Percentiles rank a stretch among this genome's conserved stretches.
Conservation (phyloP, 192 early-diverging fungal species). For the Gonapodya sp. region DNA sequence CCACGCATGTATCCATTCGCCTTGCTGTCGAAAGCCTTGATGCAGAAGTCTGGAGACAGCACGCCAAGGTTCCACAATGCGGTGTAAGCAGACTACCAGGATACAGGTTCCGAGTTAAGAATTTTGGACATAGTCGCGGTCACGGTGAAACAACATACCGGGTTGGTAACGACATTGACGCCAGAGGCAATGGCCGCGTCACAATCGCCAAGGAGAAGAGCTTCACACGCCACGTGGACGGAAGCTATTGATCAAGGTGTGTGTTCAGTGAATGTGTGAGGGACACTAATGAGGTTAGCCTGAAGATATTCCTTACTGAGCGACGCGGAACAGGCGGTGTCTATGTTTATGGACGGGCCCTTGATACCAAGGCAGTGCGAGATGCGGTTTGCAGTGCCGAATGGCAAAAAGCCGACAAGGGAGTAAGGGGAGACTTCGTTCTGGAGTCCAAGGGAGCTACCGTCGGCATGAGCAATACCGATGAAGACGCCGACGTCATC, state of each 20-base stretch:
- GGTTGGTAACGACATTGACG: not conserved
- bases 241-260: not conserved
- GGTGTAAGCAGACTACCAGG: conserved; percentile 4
- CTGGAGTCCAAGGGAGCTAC: not conserved
- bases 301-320: not conserved
- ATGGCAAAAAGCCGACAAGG: not conserved
- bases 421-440: conserved; percentile 6
- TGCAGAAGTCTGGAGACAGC: not conserved
- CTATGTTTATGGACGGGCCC: not conserved
- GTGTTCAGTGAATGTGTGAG: not conserved
- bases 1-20: conserved; percentile 15
- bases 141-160: not conserved
- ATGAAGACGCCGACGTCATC: conserved; percentile 1
- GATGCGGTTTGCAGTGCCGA: conserved; percentile 7
- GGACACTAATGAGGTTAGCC: not conserved
- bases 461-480: conserved; percentile 6
- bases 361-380: conserved; percentile 10
- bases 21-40: conserved; percentile 12
- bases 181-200: not conserved
- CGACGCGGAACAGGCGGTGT: conserved; percentile 1
- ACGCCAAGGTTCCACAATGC: not conserved
- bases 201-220: not conserved
- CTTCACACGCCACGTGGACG: conserved; percentile 4
- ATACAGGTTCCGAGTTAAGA: no score
- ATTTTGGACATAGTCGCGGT: no score